phyloP scores from a whole-genome alignment of 805 yeast genomes.

The Phaffomyces thermotolerans region DNA sequence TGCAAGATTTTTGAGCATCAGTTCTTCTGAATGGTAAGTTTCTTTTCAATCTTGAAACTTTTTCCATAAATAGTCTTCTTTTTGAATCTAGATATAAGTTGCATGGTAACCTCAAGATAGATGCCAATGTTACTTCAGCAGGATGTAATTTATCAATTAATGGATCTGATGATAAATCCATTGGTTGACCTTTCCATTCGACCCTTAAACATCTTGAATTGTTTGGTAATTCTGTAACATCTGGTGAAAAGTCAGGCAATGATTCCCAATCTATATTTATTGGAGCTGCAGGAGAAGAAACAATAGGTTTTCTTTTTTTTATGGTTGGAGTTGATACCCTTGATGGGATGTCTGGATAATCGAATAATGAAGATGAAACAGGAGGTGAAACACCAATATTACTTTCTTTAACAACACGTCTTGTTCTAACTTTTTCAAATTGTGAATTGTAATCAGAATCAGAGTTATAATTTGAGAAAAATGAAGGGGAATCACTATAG shows the following conservation, averaged over 20 bases:
- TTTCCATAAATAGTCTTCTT: slow-evolving; percentile 82
- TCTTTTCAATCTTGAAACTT: slow-evolving; percentile 66
- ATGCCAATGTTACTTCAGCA: slow-evolving; percentile 81
- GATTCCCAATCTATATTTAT: slow-evolving; percentile 58
- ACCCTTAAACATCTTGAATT: slow-evolving; percentile 70
- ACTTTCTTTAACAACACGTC: slow-evolving; percentile 42
- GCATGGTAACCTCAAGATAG: slow-evolving; percentile 83
- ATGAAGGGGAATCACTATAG: slow-evolving; percentile 6
- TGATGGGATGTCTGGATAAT: slow-evolving; percentile 22
- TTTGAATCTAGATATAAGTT: slow-evolving; percentile 76
- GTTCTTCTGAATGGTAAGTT: slow-evolving; percentile 91
- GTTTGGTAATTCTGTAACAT: slow-evolving; percentile 55
- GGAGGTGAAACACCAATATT: too few relatives aligned
- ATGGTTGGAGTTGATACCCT: slow-evolving; percentile 26
- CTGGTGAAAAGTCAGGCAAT: slow-evolving; percentile 81
- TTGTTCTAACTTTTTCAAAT: slow-evolving; percentile 49
- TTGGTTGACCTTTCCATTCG: slow-evolving; percentile 98
- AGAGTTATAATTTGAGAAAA: slow-evolving; percentile 25
- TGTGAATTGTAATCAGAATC: slow-evolving; percentile 27
- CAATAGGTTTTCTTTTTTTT: slow-evolving; percentile 35
- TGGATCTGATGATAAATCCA: slow-evolving; percentile 82
- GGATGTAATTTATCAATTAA: slow-evolving; percentile 72
- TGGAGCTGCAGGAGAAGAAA: slow-evolving; percentile 37
- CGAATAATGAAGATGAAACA: slow-evolving; percentile 20
- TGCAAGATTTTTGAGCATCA: slow-evolving; percentile 96